phyloP scores from a whole-genome alignment of 192 early-diverging fungal genomes.

The Mortierella antarctica region DNA sequence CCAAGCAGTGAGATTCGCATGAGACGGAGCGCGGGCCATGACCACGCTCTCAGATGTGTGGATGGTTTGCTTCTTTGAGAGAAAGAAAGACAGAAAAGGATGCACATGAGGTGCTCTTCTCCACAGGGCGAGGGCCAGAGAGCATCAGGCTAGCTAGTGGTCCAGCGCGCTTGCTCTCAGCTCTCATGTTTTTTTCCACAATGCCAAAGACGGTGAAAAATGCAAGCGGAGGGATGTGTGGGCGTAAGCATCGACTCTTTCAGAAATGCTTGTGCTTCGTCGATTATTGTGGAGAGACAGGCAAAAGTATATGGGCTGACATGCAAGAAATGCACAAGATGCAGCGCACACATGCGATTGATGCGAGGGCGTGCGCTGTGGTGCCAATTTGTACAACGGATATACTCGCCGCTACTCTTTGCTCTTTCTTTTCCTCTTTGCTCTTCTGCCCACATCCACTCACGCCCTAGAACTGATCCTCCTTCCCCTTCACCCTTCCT shows the following conservation, averaged over 20 bases:
- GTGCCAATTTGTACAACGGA: not conserved
- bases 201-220: not conserved
- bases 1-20: too few species aligned
- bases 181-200: conserved; percentile 2
- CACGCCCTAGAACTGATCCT: conserved; percentile 6
- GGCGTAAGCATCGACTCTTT: not conserved
- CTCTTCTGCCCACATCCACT: conserved; percentile 37
- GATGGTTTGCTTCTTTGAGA: too few species aligned
- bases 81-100: too few species aligned
- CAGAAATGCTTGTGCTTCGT: not conserved
- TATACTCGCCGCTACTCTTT: not conserved
- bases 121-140: too few species aligned
- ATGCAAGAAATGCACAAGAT: not conserved
- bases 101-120: too few species aligned
- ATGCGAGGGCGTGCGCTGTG: not conserved
- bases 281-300: not conserved
- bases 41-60: too few species aligned
- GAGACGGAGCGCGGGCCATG: too few species aligned
- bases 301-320: conserved; percentile 8
- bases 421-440: conserved; percentile 35
- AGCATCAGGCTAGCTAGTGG: too few species aligned
- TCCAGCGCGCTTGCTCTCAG: not conserved
- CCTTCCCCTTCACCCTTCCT: not conserved
- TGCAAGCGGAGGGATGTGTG: not conserved
- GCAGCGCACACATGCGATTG: not conserved